phyloP scores from a whole-genome alignment of 371 early-diverging fungal species.

The Blakeslea trispora region DNA sequence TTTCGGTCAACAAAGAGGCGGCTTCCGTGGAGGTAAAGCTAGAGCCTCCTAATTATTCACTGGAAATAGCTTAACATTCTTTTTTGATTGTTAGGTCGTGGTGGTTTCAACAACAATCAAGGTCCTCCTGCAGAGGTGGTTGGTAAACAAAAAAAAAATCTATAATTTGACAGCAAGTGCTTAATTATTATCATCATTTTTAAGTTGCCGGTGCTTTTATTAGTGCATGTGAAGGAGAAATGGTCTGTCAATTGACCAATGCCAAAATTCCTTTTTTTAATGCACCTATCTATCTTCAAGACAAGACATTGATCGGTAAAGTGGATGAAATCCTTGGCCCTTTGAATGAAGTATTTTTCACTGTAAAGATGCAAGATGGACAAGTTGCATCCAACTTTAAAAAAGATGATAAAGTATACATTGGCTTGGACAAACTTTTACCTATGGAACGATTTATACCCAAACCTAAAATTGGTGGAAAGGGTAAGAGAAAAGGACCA shows the following conservation, averaged over 20 bases:
- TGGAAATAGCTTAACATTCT: no score
- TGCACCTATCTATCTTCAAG: conserved; percentile 95
- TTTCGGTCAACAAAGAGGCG: conserved; percentile 39
- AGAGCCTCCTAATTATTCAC: conserved; percentile 45
- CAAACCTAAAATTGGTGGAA: conserved; percentile 79
- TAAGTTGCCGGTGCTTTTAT: conserved; percentile 90
- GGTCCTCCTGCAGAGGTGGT: conserved; percentile 82
- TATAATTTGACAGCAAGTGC: no score
- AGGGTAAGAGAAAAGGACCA: conserved; percentile 41
- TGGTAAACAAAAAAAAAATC: conserved; percentile 38
- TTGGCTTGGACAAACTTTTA: conserved; percentile 91
- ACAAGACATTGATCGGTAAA: conserved; percentile 98
- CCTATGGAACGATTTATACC: conserved; percentile 97
- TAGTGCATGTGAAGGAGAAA: conserved; percentile 96
- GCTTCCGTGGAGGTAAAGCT: conserved; percentile 48
- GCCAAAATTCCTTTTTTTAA: conserved; percentile 98
- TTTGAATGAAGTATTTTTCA: conserved; percentile 95
- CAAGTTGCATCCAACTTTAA: conserved; percentile 91
- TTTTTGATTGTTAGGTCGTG: conserved; percentile 53
- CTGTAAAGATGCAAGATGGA: conserved; percentile 94
- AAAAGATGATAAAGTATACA: conserved; percentile 86
- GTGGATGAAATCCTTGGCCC: conserved; percentile 99
- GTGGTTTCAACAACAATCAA: conserved; percentile 67
- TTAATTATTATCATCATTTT: no score
- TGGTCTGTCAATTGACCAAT: conserved; percentile 94